Base-by-base conservation (phyloP, 306 rosid genomes). In the Cicer cuneatum region DNA sequence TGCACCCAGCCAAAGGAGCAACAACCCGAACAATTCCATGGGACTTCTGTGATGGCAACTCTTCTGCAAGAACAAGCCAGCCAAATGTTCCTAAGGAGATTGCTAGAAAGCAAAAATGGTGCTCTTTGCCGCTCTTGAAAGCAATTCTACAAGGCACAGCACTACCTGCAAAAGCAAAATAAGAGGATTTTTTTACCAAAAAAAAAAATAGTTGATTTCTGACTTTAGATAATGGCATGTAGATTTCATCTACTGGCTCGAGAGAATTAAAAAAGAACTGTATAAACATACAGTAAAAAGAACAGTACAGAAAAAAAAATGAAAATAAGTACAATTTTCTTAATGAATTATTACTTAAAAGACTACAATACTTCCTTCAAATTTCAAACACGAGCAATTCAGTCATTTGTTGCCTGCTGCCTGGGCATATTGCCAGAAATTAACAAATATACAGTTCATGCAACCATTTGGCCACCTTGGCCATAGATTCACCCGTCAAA, bases 101-200 rank as follows among this genome's bases (percentile, higher is more conserved):
- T 60, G 97, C 91, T 77, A 88, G 81, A 69, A 94, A 87, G 85
- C 33, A 82, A 76, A 94, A 82, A 62, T 87, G 90, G 14, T 88
- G 88, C 51, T 91, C 97, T 80, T 85, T 94, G 53, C 98, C 97
- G 80, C 90, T 87, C 89, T 90, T 97, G 47, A 94, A 94, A 10
- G 97, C 90, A 79, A 94, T 90, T 85, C 95, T 87, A 81, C 98
- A 94, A 78, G 95, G 90, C 78, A 94, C 81, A 0, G 96, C 92
- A 74, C 87, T 86, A 76, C 69, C 98, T 94, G 86, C 86, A 79
- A 68, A 78, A 19, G 66, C 51, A 66, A 88, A 77, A 81, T 14
- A 66, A 52, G 57, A 52, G 21, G 56, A 80, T 29, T 72, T 85
- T 58, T 29, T 29, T 21, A 1, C 1, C 29, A 2, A 21, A 59